These are phyloP conservation scores for Ustilago curta DNA, from an alignment of 1,284 basidiomycete species.

Conservation along the genomic window DNA sequence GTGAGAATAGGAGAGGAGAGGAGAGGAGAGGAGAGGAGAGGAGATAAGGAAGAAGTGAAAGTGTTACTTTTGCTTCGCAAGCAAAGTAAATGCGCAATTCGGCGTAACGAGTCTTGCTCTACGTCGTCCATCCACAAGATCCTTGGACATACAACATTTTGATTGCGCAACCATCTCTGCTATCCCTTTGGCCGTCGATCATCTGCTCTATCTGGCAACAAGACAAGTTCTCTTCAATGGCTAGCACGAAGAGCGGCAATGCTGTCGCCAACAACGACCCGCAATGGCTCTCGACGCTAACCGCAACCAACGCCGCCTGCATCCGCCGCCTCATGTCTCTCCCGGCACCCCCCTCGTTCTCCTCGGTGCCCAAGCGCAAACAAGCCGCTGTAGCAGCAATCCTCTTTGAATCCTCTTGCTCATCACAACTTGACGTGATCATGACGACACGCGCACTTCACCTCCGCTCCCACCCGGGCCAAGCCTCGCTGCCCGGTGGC, in stretches of 20 bases:
- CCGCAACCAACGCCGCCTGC: conserved; percentile 16
- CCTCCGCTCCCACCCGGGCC: conserved; percentile 54
- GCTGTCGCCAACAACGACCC: conserved; percentile 2
- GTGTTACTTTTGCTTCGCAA: conserved; percentile 9
- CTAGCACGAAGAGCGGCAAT: too few species aligned
- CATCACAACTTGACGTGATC: conserved; percentile 30
- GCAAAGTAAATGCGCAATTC: not conserved
- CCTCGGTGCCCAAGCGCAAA: conserved; percentile 31
- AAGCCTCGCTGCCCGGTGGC: conserved; percentile 53
- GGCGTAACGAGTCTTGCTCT: not conserved
- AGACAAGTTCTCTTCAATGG: not conserved
- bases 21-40: too few species aligned
- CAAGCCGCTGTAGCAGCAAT: conserved; percentile 53
- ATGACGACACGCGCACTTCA: conserved; percentile 53
- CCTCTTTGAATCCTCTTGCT: conserved; percentile 27
- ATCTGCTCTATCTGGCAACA: not conserved
- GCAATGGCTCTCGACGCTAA: conserved; percentile 20
- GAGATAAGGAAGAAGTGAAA: not conserved
- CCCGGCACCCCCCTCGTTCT: conserved; percentile 24
- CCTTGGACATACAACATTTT: not conserved
- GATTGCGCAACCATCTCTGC: not conserved
- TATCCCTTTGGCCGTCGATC: not conserved
- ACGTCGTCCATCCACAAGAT: not conserved
- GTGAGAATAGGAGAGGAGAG: not conserved
- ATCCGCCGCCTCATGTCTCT: conserved; percentile 26